Conservation (phyloP, 768 basidiomycete genomes). For the Serendipita vermifera region DNA sequence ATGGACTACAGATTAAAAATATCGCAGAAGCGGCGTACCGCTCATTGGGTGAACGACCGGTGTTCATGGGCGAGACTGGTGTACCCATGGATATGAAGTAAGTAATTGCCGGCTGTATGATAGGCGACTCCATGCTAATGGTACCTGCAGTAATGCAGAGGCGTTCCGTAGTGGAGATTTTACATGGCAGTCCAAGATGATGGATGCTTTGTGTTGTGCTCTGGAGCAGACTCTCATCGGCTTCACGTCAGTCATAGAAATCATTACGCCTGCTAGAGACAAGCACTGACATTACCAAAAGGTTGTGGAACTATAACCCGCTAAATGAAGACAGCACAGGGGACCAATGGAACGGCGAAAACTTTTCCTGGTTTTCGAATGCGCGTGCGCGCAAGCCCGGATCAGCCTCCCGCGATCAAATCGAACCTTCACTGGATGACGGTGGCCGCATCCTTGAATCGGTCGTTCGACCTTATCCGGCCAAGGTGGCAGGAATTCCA, state of each 20-base stretch:
- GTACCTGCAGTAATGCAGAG: conserved; percentile 40
- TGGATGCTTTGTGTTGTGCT: conserved; percentile 83
- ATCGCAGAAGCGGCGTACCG: conserved; percentile 57
- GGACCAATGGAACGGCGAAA: conserved; percentile 93
- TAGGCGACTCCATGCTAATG: neutral
- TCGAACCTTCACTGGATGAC: conserved; percentile 59
- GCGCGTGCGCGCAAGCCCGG: conserved; percentile 23
- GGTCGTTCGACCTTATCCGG: conserved; percentile 80
- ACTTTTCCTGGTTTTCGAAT: conserved; percentile 79
- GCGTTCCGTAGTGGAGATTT: conserved; percentile 66
- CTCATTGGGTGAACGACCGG: conserved; percentile 66
- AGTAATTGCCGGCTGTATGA: too few relatives aligned
- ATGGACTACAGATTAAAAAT: conserved; percentile 63
- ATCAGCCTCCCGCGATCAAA: conserved; percentile 32
- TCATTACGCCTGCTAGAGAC: neutral
- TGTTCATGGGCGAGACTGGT: conserved; percentile 85
- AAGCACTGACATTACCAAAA: conserved; percentile 22
- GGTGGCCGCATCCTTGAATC: conserved; percentile 66
- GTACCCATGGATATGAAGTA: conserved; percentile 98
- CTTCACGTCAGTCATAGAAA: conserved; percentile 56
- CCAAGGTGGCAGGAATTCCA: conserved; percentile 82
- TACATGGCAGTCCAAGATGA: conserved; percentile 76
- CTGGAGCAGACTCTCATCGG: conserved; percentile 65
- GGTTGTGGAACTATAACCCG: conserved; percentile 93
- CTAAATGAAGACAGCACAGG: conserved; percentile 64